A percentile compares a stretch with the other conserved stretches of the same genome.
Evolutionary conservation across 2,329 filamentous ascomycete genomes (phyloP).

Genomic region (Hawksworthiomyces lignivorus): DNA sequence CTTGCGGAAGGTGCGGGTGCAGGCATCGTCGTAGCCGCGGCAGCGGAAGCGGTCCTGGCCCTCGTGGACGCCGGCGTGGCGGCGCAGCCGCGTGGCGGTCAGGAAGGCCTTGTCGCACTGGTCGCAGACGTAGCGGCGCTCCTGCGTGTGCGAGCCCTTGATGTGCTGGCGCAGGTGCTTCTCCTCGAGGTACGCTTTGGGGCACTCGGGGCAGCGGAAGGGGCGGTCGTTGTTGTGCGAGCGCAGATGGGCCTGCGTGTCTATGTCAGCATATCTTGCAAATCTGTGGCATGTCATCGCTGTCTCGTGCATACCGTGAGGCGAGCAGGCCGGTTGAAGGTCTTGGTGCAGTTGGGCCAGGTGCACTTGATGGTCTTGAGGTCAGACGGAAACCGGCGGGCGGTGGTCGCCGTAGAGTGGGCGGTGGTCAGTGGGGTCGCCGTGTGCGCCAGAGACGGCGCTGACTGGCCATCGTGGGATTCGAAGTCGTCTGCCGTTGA

Average conservation of each 20-base stretch:
- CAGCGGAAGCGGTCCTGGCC: slow-evolving; percentile 70
- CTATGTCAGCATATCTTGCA: neutral
- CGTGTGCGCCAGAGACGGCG: slow-evolving; percentile 3
- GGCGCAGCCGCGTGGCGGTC: slow-evolving; percentile 67
- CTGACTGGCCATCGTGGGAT: neutral
- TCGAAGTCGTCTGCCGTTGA: slow-evolving; percentile 4
- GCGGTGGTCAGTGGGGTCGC: slow-evolving; percentile 13
- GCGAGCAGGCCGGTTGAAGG: slow-evolving; percentile 79
- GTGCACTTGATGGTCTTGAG: slow-evolving; percentile 73
- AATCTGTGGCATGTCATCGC: neutral
- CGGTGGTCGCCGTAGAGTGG: slow-evolving; percentile 8
- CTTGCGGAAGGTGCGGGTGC: slow-evolving; percentile 76
- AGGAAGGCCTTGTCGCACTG: slow-evolving; percentile 76
- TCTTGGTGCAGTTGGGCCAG: slow-evolving; percentile 66
- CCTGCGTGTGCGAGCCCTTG: slow-evolving; percentile 68
- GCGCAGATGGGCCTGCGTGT: slow-evolving; percentile 63
- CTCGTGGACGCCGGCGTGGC: slow-evolving; percentile 72
- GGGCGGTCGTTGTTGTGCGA: slow-evolving; percentile 82
- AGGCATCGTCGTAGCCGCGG: slow-evolving; percentile 58
- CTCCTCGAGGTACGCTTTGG: slow-evolving; percentile 77
- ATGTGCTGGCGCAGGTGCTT: slow-evolving; percentile 83
- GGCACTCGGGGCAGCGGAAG: slow-evolving; percentile 67
- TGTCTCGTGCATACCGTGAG: slow-evolving; percentile 51
- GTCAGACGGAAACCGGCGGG: slow-evolving; percentile 56
- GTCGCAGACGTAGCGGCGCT: slow-evolving; percentile 64